Evolutionary conservation across 106 monocot genomes (phyloP).

Genomic region (Apostasia shenzhenica): DNA sequence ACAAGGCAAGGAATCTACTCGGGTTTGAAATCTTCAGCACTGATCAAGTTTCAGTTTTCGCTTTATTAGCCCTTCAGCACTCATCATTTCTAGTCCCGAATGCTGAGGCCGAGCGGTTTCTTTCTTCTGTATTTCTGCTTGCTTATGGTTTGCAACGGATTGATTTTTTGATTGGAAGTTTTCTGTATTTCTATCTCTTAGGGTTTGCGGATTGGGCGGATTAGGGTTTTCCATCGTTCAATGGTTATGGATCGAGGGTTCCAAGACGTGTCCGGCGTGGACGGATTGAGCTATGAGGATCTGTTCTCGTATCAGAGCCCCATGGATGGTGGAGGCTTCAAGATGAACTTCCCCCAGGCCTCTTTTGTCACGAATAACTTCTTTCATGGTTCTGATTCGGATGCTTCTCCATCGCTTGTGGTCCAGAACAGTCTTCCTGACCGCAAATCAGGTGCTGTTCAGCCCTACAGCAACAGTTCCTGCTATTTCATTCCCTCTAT

Average conservation of each 20-base stretch:
- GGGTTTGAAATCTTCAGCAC: no score
- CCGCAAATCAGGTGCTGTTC: background rate
- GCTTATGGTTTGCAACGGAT: background rate
- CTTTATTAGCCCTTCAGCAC: no score
- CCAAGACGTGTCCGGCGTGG: conserved; percentile 3
- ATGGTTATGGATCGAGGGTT: conserved; percentile 15
- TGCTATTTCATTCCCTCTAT: background rate
- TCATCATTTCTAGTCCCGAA: no score
- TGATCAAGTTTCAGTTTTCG: no score
- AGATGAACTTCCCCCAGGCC: background rate
- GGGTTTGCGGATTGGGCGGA: background rate
- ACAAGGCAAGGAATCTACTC: no score
- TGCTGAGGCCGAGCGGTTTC: background rate
- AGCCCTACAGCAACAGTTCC: background rate
- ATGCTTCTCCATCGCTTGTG: background rate
- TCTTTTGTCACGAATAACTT: background rate
- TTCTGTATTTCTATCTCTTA: background rate
- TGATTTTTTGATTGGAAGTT: background rate
- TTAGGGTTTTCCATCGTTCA: conserved; percentile 1
- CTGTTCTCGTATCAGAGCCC: conserved; percentile 7
- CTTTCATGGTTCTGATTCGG: background rate
- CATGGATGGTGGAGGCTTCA: background rate
- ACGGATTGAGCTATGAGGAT: conserved; percentile 11
- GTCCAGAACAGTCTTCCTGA: background rate
- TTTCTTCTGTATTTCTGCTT: background rate